Base-by-base conservation (phyloP, 495 filamentous ascomycete genomes). In the Lepidopterella palustris region DNA sequence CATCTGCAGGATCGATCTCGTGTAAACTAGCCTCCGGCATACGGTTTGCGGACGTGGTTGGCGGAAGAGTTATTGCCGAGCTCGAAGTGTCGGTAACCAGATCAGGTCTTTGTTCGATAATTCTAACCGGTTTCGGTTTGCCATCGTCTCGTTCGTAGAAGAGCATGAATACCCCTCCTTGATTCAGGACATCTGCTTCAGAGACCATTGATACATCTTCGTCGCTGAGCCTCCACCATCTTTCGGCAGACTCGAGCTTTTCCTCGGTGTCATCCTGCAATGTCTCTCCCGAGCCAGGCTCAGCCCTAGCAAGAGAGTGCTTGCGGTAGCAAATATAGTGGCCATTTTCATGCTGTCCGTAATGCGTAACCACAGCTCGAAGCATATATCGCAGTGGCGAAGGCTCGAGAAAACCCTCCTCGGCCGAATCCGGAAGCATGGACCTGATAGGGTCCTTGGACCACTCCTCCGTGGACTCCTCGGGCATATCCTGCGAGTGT, bases 121-220 rank as follows among this genome's bases (percentile, higher is more conserved):
- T n/a, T n/a, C n/a, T n/a, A n/a, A n/a, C n/a, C n/a, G n/a, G n/a
- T n/a, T n/a, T n/a, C n/a, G n/a, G n/a, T n/a, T n/a, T n/a, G n/a
- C n/a, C n/a, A n/a, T n/a, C n/a, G n/a, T n/a, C n/a, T n/a, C 59
- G 59, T 52, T 98, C 93, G 66, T 97, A 98, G 73, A 98, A 97
- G 8, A 97, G 78, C 92, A 98, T 97, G 67, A 97, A 97, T 0
- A 87, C 92, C 13, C 87, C 90, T n/a, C 84, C 82, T 65, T 92
- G 88, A 1, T 73, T 76, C 53, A 96, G 78, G 0, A 93, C 92
- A 29, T 78, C 78, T 11, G 80, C 76, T 72, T 96, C 91, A 20
- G 79, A 78, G 53, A 90, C 89, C 62, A 80, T 79, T 59, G 74
- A 79, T 8, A 96, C 90, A 56, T 87, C 83, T 45, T 95, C 87